These are phyloP conservation scores for Francoa sonchifolia DNA, from an alignment of 441 rosid genomes.

Conservation along the genomic window DNA sequence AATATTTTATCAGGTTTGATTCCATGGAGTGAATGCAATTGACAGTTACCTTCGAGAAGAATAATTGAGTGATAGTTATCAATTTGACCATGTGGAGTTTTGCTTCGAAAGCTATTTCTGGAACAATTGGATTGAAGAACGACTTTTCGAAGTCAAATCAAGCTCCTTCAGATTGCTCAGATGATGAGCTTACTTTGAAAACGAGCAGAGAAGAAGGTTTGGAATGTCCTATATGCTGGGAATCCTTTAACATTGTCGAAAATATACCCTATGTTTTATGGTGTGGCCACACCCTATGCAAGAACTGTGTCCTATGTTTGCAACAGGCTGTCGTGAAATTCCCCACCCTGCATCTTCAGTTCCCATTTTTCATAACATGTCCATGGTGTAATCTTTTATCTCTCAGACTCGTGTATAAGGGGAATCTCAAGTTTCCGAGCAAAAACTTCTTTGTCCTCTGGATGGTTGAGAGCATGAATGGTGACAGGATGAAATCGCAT, in stretches of 20 bases:
- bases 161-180: conserved; percentile 43
- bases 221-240: conserved; percentile 87
- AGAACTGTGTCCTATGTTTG: conserved; percentile 60
- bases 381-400: conserved; percentile 81
- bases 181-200: conserved; percentile 45
- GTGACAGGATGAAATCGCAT: conserved; percentile 33
- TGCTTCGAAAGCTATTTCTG: conserved; percentile 59
- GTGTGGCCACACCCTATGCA: conserved; percentile 90
- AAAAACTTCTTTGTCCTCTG: conserved; percentile 80
- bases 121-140: conserved; percentile 32
- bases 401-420: conserved; percentile 49
- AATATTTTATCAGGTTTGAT: no score
- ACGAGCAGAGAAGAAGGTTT: conserved; percentile 43
- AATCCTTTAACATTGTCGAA: conserved; percentile 70
- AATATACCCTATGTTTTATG: conserved; percentile 72
- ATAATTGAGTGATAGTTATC: no score
- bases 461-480: conserved; percentile 81
- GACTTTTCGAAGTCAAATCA: conserved; percentile 20
- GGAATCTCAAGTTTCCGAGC: conserved; percentile 53
- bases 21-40: no score
- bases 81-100: conserved; percentile 93
- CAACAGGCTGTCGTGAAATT: conserved; percentile 52
- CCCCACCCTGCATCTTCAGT: conserved; percentile 52
- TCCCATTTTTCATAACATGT: conserved; percentile 71
- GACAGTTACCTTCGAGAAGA: no score